Evolutionary conservation across 1,139 yeast species (phyloP), one percentile per base, ranked within the genome.

Genomic region (Sugiyamaella castrensis): DNA sequence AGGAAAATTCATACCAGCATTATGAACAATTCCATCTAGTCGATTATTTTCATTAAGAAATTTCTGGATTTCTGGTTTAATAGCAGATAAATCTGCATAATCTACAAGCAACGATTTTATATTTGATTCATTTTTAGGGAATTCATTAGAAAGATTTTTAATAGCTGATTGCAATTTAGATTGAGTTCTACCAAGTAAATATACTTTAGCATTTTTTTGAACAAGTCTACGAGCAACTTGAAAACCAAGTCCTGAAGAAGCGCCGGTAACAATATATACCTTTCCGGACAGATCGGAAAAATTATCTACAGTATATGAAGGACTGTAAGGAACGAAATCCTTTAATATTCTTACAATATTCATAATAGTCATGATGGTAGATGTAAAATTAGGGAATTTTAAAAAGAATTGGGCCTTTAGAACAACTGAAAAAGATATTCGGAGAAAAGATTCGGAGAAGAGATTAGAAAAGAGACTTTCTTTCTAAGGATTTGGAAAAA

Each of bases 1-100:
- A 1, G 77, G 73, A 13, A 65, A 61, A 74, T 74, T 76, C 12
- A 78, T 70, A 38, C 83, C 81, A 0, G 82, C 82, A 63, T 78
- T 77, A 56, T 76, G 75, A 42, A 77, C 69, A 12, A 75, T 69
- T 11, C 74, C 66, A 53, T 76, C 76, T 29, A 77, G 53, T 12
- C 70, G 58, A 3, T 57, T 43, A 35, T 61, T 57, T 60, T 57
- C 53, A 30, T 53, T 47, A 49, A 66, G 55, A 46, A 77, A 63
- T 36, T 68, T 58, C 10, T 62, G 58, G n/a, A 68, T 73, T 1
- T 73, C 77, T 1, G 72, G 70, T 52, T 69, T 71, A 44, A 79
- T 66, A 0, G 75, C 67, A 9, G 69, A 54, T 46, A 79, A 64
- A 54, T 79, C 80, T 37, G 70, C 57, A 50, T 73, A 68, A 53